Evolutionary conservation across 2,329 filamentous ascomycete species (phyloP).

Genomic region (Arthrocladium fulminans): DNA sequence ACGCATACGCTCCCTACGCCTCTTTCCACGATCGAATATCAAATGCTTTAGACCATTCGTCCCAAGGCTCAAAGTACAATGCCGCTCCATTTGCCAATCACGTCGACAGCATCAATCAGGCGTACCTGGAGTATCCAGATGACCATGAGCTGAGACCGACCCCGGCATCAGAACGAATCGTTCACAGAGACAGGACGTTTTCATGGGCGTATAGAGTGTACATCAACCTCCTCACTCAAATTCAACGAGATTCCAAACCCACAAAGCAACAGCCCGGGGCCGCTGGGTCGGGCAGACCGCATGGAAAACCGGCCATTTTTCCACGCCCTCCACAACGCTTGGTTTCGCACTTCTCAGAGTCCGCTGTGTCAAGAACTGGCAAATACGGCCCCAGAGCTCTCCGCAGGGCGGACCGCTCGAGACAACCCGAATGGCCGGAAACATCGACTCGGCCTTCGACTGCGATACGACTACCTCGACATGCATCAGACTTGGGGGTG

Average conservation of each 20-base stretch:
- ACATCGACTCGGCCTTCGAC: conserved; percentile 19
- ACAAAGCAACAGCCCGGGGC: conserved; percentile 33
- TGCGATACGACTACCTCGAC: conserved; percentile 12
- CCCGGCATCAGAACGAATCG: conserved; percentile 18
- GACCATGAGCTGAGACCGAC: conserved; percentile 13
- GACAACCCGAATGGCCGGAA: conserved; percentile 3
- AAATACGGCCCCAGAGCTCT: not conserved
- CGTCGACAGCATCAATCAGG: not conserved
- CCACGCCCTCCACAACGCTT: conserved; percentile 53
- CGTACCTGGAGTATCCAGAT: not conserved
- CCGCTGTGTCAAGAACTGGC: not conserved
- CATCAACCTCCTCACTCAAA: conserved; percentile 57
- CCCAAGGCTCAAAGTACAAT: not conserved
- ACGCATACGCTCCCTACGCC: not conserved
- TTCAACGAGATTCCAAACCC: conserved; percentile 40
- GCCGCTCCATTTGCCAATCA: not conserved
- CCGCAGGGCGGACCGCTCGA: not conserved
- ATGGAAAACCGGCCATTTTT: conserved; percentile 48
- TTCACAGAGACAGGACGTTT: conserved; percentile 60
- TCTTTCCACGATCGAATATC: conserved; percentile 7
- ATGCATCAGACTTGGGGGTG: not conserved
- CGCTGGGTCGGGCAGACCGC: conserved; percentile 32
- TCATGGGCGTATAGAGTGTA: conserved; percentile 65
- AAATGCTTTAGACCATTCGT: not conserved
- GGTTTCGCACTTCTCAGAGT: conserved; percentile 39